A percentile compares a stretch with the other conserved stretches of the same genome.
Evolutionary conservation across 331 rosid genomes (phyloP).

Genomic region (Acacia concinna): DNA sequence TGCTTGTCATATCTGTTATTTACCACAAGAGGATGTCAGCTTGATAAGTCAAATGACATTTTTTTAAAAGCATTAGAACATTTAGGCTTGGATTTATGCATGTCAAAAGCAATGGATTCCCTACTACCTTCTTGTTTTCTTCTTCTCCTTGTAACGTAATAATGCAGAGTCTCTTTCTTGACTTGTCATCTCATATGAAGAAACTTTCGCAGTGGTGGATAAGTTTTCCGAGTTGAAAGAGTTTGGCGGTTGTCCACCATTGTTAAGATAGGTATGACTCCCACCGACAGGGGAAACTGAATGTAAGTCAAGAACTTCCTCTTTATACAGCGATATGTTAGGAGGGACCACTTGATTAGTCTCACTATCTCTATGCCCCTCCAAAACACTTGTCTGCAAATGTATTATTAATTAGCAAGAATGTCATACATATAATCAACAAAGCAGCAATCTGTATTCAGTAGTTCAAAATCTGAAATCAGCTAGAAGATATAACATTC

Average conservation of each 20-base stretch:
- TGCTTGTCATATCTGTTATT: slow-evolving; percentile 76
- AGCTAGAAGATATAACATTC: background rate
- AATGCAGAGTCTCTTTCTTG: slow-evolving; percentile 82
- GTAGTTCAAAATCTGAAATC: slow-evolving; percentile 8
- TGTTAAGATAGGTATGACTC: slow-evolving; percentile 28
- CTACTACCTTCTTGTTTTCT: slow-evolving; percentile 77
- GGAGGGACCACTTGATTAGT: slow-evolving; percentile 45
- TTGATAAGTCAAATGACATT: background rate
- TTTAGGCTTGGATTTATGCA: background rate
- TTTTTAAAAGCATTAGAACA: background rate
- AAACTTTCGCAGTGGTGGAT: slow-evolving; percentile 44
- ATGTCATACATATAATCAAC: background rate
- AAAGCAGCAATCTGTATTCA: slow-evolving; percentile 7
- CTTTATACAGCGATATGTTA: slow-evolving; percentile 32
- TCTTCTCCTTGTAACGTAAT: slow-evolving; percentile 86
- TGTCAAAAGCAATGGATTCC: background rate
- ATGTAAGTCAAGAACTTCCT: slow-evolving; percentile 47
- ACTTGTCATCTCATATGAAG: slow-evolving; percentile 51
- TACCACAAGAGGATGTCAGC: slow-evolving; percentile 31
- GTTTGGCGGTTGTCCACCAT: slow-evolving; percentile 31
- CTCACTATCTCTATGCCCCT: slow-evolving; percentile 48
- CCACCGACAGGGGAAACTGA: slow-evolving; percentile 33
- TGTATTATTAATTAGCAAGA: background rate
- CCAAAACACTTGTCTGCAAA: slow-evolving; percentile 34
- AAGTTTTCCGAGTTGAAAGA: slow-evolving; percentile 35